phyloP scores from a whole-genome alignment of 495 filamentous ascomycete genomes.

The Daldinia childiae region DNA sequence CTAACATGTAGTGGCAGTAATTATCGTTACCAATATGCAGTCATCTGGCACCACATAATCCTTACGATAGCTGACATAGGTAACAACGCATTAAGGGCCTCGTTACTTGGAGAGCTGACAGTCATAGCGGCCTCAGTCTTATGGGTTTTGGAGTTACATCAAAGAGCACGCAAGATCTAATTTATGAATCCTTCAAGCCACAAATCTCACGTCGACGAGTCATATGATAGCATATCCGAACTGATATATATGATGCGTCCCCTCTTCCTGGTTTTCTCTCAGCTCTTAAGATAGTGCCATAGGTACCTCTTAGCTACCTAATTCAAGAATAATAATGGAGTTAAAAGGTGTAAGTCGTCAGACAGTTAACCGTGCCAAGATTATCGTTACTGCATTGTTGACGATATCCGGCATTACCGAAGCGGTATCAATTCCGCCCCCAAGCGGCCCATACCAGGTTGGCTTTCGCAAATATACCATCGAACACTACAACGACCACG shows the following conservation, averaged over 20 bases:
- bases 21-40: background rate
- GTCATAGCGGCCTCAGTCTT: background rate
- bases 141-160: background rate
- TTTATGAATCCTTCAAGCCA: background rate
- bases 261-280: background rate
- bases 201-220: background rate
- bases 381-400: background rate
- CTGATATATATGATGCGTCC: background rate
- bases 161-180: background rate
- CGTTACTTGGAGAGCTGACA: background rate
- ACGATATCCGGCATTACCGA: background rate
- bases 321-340: background rate
- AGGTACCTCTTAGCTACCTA: too few species aligned
- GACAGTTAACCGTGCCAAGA: background rate
- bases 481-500: slow-evolving; percentile 31
- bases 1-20: background rate
- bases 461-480: slow-evolving; percentile 33
- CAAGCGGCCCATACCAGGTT: slow-evolving; percentile 39
- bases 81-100: background rate
- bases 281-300: background rate
- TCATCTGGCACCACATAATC: too few species aligned
- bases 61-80: background rate
- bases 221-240: too few species aligned
- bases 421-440: slow-evolving; percentile 25
- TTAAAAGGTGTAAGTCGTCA: background rate